A percentile compares a stretch with the other conserved stretches of the same genome.
phyloP scores from a whole-genome alignment of 305 asterid species.

The Euphrasia arctica region DNA sequence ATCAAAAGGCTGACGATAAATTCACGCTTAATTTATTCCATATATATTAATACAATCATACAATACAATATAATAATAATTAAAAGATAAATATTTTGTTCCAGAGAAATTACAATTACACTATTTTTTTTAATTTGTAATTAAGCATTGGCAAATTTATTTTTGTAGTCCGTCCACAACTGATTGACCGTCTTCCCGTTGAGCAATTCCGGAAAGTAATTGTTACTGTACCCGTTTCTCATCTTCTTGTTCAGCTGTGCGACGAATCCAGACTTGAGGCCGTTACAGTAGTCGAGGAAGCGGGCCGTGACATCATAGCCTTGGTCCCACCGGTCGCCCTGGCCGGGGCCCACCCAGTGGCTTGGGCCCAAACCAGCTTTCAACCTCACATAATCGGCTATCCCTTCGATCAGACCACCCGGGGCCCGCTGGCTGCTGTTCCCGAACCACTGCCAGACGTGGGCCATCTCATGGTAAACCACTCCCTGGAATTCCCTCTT shows the following conservation, averaged over 20 bases:
- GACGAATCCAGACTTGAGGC: constrained; percentile 33
- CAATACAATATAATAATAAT: too few species aligned
- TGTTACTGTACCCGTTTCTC: constrained; percentile 36
- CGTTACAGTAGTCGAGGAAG: constrained; percentile 31
- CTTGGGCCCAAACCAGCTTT: constrained; percentile 36
- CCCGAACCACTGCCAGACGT: constrained; percentile 54
- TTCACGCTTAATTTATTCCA: too few species aligned
- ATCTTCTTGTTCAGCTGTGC: constrained; percentile 46
- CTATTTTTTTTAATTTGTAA: too few species aligned
- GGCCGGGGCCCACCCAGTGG: constrained; percentile 44
- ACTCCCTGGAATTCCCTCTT: constrained; percentile 34
- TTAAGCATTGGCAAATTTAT: constrained; percentile 3
- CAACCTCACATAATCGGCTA: constrained; percentile 49
- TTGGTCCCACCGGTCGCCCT: constrained; percentile 50
- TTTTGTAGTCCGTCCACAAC: constrained; percentile 45
- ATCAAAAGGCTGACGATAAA: too few species aligned
- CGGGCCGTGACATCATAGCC: constrained; percentile 49
- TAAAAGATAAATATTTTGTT: too few species aligned
- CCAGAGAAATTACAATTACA: too few species aligned
- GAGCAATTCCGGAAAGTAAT: constrained; percentile 35
- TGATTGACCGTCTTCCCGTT: constrained; percentile 34
- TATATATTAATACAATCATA: too few species aligned
- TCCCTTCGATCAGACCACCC: constrained; percentile 18
- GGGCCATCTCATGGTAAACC: constrained; percentile 50
- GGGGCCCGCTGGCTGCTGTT: constrained; percentile 32